phyloP scores from a whole-genome alignment of 83 land plant genomes.

The Diphasiastrum complanatum region DNA sequence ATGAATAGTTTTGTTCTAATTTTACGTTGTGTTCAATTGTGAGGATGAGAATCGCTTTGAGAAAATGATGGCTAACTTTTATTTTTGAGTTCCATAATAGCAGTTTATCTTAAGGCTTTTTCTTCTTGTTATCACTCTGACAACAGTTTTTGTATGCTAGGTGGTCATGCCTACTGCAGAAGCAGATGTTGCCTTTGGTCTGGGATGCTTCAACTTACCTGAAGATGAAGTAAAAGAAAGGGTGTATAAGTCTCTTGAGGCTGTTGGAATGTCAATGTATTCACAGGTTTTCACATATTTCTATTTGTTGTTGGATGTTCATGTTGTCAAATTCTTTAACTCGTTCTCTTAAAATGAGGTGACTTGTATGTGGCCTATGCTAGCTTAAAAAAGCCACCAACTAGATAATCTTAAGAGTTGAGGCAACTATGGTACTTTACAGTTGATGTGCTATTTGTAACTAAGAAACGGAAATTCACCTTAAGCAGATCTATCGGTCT shows the following conservation, averaged over 20 bases:
- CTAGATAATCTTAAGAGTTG: no score
- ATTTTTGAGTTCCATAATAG: no score
- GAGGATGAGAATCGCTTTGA: no score
- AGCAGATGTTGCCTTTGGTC: slow-evolving; percentile 98
- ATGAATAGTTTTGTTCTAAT: not conserved
- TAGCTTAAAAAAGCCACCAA: no score
- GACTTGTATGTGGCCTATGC: no score
- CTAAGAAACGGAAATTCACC: no score
- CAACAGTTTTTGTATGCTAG: slow-evolving; percentile 25
- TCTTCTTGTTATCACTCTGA: not conserved
- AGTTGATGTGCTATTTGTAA: no score
- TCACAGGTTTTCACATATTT: slow-evolving; percentile 53
- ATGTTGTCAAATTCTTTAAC: slow-evolving; percentile 3
- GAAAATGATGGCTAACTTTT: no score
- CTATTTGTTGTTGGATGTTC: not conserved
- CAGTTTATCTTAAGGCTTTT: not conserved
- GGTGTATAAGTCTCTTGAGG: slow-evolving; percentile 55
- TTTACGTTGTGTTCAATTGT: no score
- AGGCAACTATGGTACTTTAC: no score
- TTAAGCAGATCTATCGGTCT: no score
- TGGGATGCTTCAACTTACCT: slow-evolving; percentile 58
- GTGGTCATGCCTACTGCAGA: slow-evolving; percentile 98
- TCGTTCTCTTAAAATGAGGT: not conserved
- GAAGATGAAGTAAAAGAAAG: slow-evolving; percentile 60
- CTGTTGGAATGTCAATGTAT: slow-evolving; percentile 77